Evolutionary conservation across 1,284 basidiomycete species (phyloP).

Genomic region (Malassezia japonica): DNA sequence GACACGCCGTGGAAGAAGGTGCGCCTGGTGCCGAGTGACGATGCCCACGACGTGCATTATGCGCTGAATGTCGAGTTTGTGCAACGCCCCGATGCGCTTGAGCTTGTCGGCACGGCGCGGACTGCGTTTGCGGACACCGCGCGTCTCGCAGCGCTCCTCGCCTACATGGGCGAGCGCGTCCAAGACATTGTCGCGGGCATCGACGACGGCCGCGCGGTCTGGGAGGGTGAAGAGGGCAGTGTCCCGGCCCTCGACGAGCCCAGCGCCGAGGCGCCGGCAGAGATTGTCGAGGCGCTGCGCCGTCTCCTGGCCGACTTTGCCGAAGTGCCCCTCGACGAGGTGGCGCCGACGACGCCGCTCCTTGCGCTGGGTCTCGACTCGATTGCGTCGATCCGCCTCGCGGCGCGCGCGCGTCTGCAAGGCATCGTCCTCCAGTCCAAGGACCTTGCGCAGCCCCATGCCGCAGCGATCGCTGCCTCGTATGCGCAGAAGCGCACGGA

Average conservation of each 20-base stretch:
- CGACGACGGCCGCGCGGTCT: background rate
- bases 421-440: constrained; percentile 24
- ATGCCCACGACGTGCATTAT: constrained; percentile 22
- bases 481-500: background rate
- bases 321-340: constrained; percentile 12
- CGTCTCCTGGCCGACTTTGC: constrained; percentile 21
- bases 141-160: constrained; percentile 15
- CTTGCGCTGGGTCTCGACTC: constrained; percentile 39
- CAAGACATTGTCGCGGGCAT: background rate
- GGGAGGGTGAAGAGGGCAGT: background rate
- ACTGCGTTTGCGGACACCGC: constrained; percentile 11
- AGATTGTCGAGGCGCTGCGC: constrained; percentile 11
- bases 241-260: background rate
- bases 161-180: constrained; percentile 17
- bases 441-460: constrained; percentile 18
- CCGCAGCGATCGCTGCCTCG: constrained; percentile 11
- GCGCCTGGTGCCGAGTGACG: background rate
- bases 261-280: background rate
- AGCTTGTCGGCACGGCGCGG: constrained; percentile 26
- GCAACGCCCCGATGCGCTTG: constrained; percentile 18
- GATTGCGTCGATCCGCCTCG: constrained; percentile 38
- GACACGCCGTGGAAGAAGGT: background rate
- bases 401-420: constrained; percentile 23
- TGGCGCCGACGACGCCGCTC: constrained; percentile 22
- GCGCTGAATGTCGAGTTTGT: constrained; percentile 36